phyloP scores from a whole-genome alignment of 768 basidiomycete genomes.

The Naganishia kalamii region DNA sequence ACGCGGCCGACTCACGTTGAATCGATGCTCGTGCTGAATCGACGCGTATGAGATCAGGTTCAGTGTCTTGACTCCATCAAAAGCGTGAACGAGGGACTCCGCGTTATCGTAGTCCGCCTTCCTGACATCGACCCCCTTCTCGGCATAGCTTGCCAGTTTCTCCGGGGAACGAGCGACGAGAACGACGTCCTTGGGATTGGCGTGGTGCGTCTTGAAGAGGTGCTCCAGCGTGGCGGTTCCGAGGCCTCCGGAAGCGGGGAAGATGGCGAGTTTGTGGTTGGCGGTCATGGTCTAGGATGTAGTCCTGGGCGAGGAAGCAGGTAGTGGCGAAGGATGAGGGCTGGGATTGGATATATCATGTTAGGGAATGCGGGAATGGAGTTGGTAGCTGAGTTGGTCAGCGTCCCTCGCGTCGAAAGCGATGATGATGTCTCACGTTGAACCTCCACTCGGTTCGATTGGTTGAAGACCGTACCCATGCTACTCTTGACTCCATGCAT shows the following conservation, averaged over 20 bases:
- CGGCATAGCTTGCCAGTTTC: neutral
- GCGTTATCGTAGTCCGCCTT: slow-evolving; percentile 20
- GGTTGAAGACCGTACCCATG: too few species aligned
- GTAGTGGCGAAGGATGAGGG: too few species aligned
- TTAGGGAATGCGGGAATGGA: too few species aligned
- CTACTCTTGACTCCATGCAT: too few species aligned
- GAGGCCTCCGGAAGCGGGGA: slow-evolving; percentile 26
- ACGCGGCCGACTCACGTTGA: slow-evolving; percentile 1
- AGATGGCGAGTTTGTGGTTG: too few species aligned
- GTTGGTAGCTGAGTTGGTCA: too few species aligned
- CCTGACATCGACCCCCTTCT: slow-evolving; percentile 1
- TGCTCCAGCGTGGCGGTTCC: slow-evolving; percentile 14
- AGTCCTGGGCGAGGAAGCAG: too few species aligned
- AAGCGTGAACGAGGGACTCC: slow-evolving; percentile 4
- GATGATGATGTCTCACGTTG: too few species aligned
- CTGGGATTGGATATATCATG: too few species aligned
- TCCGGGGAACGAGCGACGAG: slow-evolving; percentile 1
- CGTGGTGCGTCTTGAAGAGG: slow-evolving; percentile 5
- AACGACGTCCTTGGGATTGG: neutral
- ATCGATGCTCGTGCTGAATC: slow-evolving; percentile 21
- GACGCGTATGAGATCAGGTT: slow-evolving; percentile 23
- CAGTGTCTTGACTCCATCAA: slow-evolving; percentile 20
- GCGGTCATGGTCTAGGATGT: too few species aligned
- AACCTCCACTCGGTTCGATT: too few species aligned
- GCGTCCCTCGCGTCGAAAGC: too few species aligned